phyloP scores from a whole-genome alignment of 2,329 filamentous ascomycete genomes.

The Aspergillus glaucus region DNA sequence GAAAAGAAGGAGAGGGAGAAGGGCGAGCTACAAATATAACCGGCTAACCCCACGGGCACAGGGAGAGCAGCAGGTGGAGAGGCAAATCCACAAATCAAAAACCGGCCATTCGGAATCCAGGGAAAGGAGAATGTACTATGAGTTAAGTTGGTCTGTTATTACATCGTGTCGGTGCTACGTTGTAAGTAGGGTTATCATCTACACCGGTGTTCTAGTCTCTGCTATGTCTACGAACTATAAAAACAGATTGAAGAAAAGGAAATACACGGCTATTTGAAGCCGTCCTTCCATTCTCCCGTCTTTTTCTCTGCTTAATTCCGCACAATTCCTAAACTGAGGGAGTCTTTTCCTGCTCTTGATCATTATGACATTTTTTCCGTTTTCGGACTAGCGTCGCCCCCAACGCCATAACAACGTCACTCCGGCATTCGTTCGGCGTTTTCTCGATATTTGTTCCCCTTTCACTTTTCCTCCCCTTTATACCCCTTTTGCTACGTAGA shows the following conservation, averaged over 20 bases:
- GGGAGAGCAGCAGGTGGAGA: conserved; percentile 12
- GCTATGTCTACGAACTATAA: too few species aligned
- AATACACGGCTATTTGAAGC: too few species aligned
- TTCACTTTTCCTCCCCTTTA: not conserved
- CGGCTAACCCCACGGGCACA: conserved; percentile 2
- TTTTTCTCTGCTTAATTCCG: too few species aligned
- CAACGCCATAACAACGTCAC: conserved; percentile 19
- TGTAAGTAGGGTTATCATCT: too few species aligned
- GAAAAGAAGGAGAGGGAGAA: conserved; percentile 5
- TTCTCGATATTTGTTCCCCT: not conserved
- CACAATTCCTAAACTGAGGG: too few species aligned
- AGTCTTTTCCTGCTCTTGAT: not conserved
- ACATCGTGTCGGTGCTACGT: too few species aligned
- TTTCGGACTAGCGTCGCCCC: not conserved
- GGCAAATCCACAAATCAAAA: not conserved
- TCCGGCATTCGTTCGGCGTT: conserved; percentile 19
- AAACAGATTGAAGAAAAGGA: too few species aligned
- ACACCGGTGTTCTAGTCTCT: too few species aligned
- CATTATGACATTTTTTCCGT: not conserved
- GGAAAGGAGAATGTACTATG: too few species aligned
- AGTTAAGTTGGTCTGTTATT: too few species aligned
- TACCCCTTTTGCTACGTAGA: not conserved
- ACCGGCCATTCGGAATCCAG: too few species aligned
- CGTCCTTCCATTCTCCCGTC: too few species aligned
- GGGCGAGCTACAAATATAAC: conserved; percentile 12